Base-by-base conservation (phyloP, 208 protist genomes). In the Leishmania aethiopica region DNA sequence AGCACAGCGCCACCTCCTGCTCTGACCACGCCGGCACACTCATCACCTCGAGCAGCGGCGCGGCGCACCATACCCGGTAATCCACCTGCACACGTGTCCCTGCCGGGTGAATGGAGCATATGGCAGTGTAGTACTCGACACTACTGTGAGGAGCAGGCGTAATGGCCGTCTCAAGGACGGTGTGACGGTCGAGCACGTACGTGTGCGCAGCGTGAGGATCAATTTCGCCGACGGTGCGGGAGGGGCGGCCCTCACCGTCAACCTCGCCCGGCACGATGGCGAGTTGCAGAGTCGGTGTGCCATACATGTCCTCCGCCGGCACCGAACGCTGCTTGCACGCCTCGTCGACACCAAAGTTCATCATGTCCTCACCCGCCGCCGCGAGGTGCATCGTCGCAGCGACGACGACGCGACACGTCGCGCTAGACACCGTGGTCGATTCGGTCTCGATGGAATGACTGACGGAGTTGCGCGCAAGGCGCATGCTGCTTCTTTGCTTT, bases 11-110 rank as follows among this genome's bases (percentile, higher is more conserved):
- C 35, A 94, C 79, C 69, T 76, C 85, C 64, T 95, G 77, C 80
- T 92, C 90, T 45, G 82, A 51, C 92, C 91, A 96, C 57, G 78
- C 57, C 37, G 95, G 95, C 49, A 96, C 77, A 28, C 82, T 32
- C 15, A 51, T 71, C 35, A 89, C 84, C 32, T 86, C 73, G 11
- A 87, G 75, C 69, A 89, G 71, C 7, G 90, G 90, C 2, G 91
- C 78, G 4, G 92, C 79, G 86, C 86, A 92, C 90, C 93, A 96
- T 57, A 95, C 84, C 8, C 83, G 91, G 77, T 93, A 92, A 6
- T 88, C 55, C 19, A 97, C 74, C 15, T 75, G 77, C 51, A 80
- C 91, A 0, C 67, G 53, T 64, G 86, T 83, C 5, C 86, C 88
- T 1, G 76, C 62, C 5, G 93, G 90, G 47, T 89, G 83, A 5